phyloP scores from a whole-genome alignment of 208 protist genomes.

The Tritrichomonas foetus region DNA sequence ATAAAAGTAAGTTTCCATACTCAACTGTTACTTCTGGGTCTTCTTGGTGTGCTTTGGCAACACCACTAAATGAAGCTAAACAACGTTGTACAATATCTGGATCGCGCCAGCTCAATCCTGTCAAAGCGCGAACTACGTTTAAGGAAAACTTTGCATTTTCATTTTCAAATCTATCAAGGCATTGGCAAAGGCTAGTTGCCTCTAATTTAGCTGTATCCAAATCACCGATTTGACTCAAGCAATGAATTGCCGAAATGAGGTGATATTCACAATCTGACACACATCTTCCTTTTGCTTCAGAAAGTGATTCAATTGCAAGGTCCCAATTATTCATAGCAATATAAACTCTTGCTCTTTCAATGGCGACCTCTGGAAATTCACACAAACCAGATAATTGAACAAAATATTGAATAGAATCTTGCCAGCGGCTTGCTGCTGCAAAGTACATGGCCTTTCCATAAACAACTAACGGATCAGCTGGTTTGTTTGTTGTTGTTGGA shows the following conservation, averaged over 20 bases:
- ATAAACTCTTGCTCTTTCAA: background rate
- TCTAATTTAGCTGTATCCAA: background rate
- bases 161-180: background rate
- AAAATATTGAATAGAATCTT: background rate
- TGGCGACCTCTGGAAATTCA: background rate
- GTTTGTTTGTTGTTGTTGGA: background rate
- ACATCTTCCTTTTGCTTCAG: background rate
- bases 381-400: background rate
- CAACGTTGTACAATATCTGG: background rate
- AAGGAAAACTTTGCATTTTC: background rate
- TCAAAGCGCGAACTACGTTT: background rate
- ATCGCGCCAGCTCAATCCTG: background rate
- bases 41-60: background rate
- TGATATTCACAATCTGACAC: background rate
- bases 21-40: background rate
- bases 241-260: background rate
- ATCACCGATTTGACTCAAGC: background rate
- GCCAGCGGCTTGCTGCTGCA: background rate
- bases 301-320: background rate
- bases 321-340: background rate
- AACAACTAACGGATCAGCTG: background rate
- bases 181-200: background rate
- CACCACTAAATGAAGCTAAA: background rate
- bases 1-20: background rate
- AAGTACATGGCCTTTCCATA: constrained; percentile 36